Percentiles rank a stretch among this genome's conserved stretches.
Conservation (phyloP, 2,329 filamentous ascomycete genomes). For the Diplodia scrobiculata region DNA sequence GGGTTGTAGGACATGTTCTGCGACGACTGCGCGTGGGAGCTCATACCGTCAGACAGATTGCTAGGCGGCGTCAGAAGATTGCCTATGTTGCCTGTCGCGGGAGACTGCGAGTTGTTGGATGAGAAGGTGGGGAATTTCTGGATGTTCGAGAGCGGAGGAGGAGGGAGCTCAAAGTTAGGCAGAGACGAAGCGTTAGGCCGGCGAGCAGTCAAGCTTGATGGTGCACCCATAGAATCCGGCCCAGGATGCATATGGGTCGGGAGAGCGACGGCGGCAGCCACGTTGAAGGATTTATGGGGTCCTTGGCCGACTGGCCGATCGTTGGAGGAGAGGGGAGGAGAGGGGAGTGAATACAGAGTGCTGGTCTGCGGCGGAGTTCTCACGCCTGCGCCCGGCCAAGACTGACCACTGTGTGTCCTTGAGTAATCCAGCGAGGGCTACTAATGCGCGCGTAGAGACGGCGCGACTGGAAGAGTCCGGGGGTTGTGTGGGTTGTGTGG, state of each 20-base stretch:
- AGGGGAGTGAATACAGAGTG: slow-evolving; percentile 46
- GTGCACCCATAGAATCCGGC: slow-evolving; percentile 62
- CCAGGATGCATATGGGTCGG: slow-evolving; percentile 64
- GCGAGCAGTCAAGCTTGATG: slow-evolving; percentile 69
- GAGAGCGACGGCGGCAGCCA: slow-evolving; percentile 64
- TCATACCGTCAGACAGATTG: slow-evolving; percentile 60
- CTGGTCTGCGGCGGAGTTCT: slow-evolving; percentile 43
- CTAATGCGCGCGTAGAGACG: slow-evolving; percentile 2
- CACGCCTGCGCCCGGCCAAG: slow-evolving; percentile 50
- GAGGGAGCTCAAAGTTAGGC: slow-evolving; percentile 69
- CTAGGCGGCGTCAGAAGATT: slow-evolving; percentile 65
- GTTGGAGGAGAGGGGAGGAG: slow-evolving; percentile 39
- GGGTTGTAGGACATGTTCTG: slow-evolving; percentile 61
- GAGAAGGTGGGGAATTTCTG: slow-evolving; percentile 39
- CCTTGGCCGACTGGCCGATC: slow-evolving; percentile 49
- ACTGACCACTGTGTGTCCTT: slow-evolving; percentile 52
- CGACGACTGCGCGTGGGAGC: slow-evolving; percentile 61
- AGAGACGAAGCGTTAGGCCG: slow-evolving; percentile 69
- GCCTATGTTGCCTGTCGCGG: slow-evolving; percentile 53
- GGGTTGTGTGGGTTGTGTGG: background rate
- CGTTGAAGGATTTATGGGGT: slow-evolving; percentile 56
- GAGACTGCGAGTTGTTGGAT: slow-evolving; percentile 49
- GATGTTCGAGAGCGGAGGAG: slow-evolving; percentile 59
- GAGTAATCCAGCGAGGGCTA: slow-evolving; percentile 55
- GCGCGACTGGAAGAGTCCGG: slow-evolving; percentile 27